Conservation (phyloP, 1,284 basidiomycete genomes). For the Coriolopsis trogii region DNA sequence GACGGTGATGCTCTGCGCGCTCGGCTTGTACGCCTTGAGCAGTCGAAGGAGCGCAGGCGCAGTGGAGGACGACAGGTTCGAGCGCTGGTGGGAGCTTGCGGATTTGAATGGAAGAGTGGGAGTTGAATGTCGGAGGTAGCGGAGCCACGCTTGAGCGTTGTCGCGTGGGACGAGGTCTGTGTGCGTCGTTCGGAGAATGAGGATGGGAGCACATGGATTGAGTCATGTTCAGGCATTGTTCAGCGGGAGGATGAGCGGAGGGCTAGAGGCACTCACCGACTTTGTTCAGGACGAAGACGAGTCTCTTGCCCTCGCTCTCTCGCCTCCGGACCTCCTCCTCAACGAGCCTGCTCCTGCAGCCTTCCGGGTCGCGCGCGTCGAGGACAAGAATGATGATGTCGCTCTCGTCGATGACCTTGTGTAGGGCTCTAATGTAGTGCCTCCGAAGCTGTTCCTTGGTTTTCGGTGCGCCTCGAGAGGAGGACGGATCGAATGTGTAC, state of each 20-base stretch:
- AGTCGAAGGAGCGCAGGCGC: slow-evolving; percentile 85
- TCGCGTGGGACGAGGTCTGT: slow-evolving; percentile 87
- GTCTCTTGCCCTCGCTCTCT: slow-evolving; percentile 84
- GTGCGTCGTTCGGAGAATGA: background rate
- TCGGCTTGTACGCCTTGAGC: slow-evolving; percentile 89
- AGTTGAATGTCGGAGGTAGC: slow-evolving; percentile 87
- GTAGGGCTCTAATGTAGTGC: slow-evolving; percentile 75
- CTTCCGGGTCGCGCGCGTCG: slow-evolving; percentile 92
- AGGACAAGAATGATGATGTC: slow-evolving; percentile 90
- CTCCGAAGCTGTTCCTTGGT: slow-evolving; percentile 69
- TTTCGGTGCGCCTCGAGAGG: slow-evolving; percentile 39
- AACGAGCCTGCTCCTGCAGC: slow-evolving; percentile 83
- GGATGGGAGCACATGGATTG: background rate
- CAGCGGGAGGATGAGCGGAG: slow-evolving; percentile 2
- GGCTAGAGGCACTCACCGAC: slow-evolving; percentile 66
- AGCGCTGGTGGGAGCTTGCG: slow-evolving; percentile 79
- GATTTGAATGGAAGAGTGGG: slow-evolving; percentile 96
- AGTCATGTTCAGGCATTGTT: too few relatives aligned
- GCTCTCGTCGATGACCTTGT: slow-evolving; percentile 92
- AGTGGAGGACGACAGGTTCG: slow-evolving; percentile 76
- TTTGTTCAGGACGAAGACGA: slow-evolving; percentile 92
- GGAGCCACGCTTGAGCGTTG: slow-evolving; percentile 91
- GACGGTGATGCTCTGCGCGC: slow-evolving; percentile 77
- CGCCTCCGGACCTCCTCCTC: slow-evolving; percentile 89
- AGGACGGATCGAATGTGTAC: slow-evolving; percentile 29